Evolutionary conservation across 2,329 filamentous ascomycete species (phyloP).

Genomic region (Emmonsia crescens): DNA sequence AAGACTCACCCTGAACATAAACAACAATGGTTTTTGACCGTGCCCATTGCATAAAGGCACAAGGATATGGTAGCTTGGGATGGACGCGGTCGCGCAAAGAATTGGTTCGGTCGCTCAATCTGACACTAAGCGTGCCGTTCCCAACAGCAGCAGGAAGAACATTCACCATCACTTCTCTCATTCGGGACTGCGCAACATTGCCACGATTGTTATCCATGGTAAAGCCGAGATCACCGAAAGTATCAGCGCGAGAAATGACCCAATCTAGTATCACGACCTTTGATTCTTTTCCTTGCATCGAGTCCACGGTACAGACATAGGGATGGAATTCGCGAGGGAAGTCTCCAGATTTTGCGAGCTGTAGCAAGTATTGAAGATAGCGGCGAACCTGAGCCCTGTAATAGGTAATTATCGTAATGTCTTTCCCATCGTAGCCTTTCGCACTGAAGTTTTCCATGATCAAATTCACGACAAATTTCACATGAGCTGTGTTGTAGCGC

Average conservation of each 20-base stretch:
- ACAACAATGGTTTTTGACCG: not conserved
- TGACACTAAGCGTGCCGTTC: not conserved
- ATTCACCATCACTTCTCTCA: not conserved
- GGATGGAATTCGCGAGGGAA: not conserved
- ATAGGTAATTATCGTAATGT: too few species aligned
- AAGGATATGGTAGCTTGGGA: not conserved
- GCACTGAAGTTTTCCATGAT: too few species aligned
- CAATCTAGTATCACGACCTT: not conserved
- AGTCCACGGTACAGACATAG: not conserved
- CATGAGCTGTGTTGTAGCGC: too few species aligned
- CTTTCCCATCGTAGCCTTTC: too few species aligned
- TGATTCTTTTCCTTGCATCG: not conserved
- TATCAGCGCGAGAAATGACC: not conserved
- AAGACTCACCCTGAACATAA: too few species aligned
- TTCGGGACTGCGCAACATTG: not conserved
- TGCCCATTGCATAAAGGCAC: not conserved
- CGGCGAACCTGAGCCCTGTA: too few species aligned
- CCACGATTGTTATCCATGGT: not conserved
- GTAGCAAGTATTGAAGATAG: not conserved
- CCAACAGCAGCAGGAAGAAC: not conserved
- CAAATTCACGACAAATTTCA: too few species aligned
- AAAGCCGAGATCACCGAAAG: not conserved
- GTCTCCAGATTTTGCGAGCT: not conserved
- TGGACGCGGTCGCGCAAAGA: not conserved
- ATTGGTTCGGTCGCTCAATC: slow-evolving; percentile 26